A percentile compares a stretch with the other conserved stretches of the same genome.
Evolutionary conservation across 345 rosid genomes (phyloP).

Genomic region (Citrus reticulata): DNA sequence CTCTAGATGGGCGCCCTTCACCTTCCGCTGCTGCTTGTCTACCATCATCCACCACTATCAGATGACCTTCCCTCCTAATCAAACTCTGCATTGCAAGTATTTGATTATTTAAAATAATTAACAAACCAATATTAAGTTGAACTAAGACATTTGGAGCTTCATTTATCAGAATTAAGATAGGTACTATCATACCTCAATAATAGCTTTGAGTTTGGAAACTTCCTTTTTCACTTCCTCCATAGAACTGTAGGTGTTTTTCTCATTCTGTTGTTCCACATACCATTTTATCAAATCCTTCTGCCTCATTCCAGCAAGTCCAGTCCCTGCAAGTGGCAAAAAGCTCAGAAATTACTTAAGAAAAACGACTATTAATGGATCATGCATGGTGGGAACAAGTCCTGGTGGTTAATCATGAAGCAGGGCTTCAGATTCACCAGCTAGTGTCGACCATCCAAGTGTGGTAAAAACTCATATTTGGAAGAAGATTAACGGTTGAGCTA

Average conservation of each 20-base stretch:
- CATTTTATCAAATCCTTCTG: slow-evolving; percentile 80
- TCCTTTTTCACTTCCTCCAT: slow-evolving; percentile 67
- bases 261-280: slow-evolving; percentile 87
- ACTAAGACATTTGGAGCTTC: neutral
- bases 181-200: slow-evolving; percentile 65
- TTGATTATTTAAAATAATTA: neutral
- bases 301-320: slow-evolving; percentile 78
- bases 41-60: slow-evolving; percentile 80
- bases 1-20: slow-evolving; percentile 45
- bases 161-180: neutral
- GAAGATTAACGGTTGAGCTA: neutral
- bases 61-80: slow-evolving; percentile 80
- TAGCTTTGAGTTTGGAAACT: slow-evolving; percentile 60
- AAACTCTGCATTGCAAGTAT: slow-evolving; percentile 51
- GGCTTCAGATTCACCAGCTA: neutral
- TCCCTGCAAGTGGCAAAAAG: slow-evolving; percentile 35
- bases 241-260: slow-evolving; percentile 71
- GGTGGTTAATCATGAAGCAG: neutral
- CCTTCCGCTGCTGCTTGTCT: slow-evolving; percentile 43
- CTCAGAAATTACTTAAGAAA: neutral
- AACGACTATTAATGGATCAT: neutral
- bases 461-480: neutral
- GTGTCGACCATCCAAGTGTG: neutral
- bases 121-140: neutral
- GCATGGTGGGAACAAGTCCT: neutral